Conservation (phyloP, 345 rosid species). For the Cochlearia excelsa region DNA sequence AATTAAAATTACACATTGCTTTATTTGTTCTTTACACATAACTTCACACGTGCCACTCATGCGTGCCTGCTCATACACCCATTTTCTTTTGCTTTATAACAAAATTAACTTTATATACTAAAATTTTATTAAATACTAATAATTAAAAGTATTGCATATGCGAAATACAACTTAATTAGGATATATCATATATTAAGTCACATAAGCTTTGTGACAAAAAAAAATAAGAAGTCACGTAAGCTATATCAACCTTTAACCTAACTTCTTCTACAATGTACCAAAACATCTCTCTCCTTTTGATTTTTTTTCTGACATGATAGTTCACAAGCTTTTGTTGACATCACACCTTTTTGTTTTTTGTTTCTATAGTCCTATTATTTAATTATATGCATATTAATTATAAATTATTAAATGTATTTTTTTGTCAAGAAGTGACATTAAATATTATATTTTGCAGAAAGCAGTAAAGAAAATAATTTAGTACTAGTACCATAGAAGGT, state of each 20-base stretch:
- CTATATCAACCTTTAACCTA: slow-evolving; percentile 31
- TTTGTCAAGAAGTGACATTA: neutral
- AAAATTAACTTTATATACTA: too few relatives aligned
- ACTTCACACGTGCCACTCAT: slow-evolving; percentile 29
- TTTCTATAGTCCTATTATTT: neutral
- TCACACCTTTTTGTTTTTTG: slow-evolving; percentile 7
- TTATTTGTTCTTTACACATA: slow-evolving; percentile 13
- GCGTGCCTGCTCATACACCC: slow-evolving; percentile 29
- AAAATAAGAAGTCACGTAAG: slow-evolving; percentile 16
- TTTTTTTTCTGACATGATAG: slow-evolving; percentile 26
- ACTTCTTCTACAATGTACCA: slow-evolving; percentile 22
- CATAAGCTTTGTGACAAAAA: too few relatives aligned
- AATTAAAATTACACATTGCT: slow-evolving; percentile 23
- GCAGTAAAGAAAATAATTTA: slow-evolving; percentile 17
- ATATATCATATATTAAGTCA: too few relatives aligned
- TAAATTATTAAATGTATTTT: neutral
- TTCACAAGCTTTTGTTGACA: slow-evolving; percentile 27
- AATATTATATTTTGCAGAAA: slow-evolving; percentile 13
- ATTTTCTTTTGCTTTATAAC: neutral
- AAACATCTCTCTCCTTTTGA: slow-evolving; percentile 7
- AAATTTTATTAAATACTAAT: too few relatives aligned
- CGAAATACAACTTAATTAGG: too few relatives aligned
- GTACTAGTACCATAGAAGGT: too few relatives aligned
- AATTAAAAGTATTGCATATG: too few relatives aligned
- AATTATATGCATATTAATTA: too few relatives aligned